Evolutionary conservation across 306 rosid genomes (phyloP), one percentile per base, ranked within the genome.

Genomic region (Lathyrus aphaca): DNA sequence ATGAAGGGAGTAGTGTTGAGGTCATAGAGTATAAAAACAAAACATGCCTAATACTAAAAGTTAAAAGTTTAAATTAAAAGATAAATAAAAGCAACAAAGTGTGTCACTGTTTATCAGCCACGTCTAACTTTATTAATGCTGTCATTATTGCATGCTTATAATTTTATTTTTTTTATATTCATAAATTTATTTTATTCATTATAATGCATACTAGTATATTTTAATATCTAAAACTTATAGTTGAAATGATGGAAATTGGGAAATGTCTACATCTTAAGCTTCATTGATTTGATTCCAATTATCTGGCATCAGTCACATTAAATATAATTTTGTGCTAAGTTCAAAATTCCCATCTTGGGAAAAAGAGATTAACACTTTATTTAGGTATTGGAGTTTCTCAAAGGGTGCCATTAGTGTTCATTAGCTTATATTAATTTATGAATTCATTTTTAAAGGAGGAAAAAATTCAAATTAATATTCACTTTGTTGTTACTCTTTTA

Each of bases 231-330:
- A 1, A 35, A 35, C 10, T 35, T 6, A 35, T 6, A 35, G 37
- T 70, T 58, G 29, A 69, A 39, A 48, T 39, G 8, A 5, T 37
- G 13, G 27, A 19, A 30, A 39, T 63, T 19, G 27, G 18, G 21
- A 40, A 77, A 55, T 71, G 63, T 71, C 66, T 48, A 43, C 61
- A 37, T 72, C 64, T 37, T 17, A 68, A 65, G 54, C 4, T 50
- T 18, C 44, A 72, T 55, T 29, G 39, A 12, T 66, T 35, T 71
- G 48, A 77, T 77, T 72, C 79, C 85, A 53, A 61, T 67, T 72
- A 68, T 68, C 81, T 72, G 82, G 79, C 65, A 70, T 63, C 70
- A 68, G 53, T 68, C 66, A 55, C 79, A 67, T 48, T 61, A 43
- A 21, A 6, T 14, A 62, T 55, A 29, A 15, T 6, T 54, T 23